Conservation (phyloP, 129 eudicot species). For the Helianthus tuberosus region DNA sequence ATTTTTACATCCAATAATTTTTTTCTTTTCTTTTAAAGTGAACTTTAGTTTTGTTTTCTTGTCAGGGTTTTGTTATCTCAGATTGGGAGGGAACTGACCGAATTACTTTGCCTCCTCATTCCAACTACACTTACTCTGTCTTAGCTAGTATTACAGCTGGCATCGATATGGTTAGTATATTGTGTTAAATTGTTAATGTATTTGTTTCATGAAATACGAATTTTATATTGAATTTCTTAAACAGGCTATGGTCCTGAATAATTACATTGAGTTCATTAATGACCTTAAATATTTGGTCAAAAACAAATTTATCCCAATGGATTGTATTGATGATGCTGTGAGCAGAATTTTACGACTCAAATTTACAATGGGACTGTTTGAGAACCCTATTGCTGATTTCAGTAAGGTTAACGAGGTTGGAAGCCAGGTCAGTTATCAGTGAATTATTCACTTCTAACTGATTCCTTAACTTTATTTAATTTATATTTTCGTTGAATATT, state of each 20-base stretch:
- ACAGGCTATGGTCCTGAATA: constrained; percentile 80
- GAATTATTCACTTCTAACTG: not conserved
- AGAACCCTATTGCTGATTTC: constrained; percentile 80
- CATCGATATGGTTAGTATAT: constrained; percentile 71
- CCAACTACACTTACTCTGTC: too few relatives aligned
- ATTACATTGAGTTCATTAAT: constrained; percentile 68
- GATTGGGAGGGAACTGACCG: too few relatives aligned
- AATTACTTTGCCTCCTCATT: too few relatives aligned
- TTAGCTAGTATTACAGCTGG: constrained; percentile 54
- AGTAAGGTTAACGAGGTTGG: constrained; percentile 72
- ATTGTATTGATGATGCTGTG: constrained; percentile 91
- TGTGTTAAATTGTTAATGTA: not conserved
- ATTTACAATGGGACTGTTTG: constrained; percentile 80
- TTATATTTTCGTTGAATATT: not conserved
- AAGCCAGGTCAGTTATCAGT: constrained; percentile 64
- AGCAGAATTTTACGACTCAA: constrained; percentile 73
- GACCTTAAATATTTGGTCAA: constrained; percentile 72
- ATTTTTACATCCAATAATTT: not conserved
- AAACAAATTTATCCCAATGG: constrained; percentile 66
- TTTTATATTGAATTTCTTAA: constrained; percentile 23
- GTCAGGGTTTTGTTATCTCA: constrained; percentile 53
- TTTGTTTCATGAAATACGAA: not conserved
- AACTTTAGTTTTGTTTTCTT: constrained; percentile 3
- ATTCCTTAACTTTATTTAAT: not conserved
- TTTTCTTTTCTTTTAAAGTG: too few relatives aligned